A percentile compares a stretch with the other conserved stretches of the same genome.
phyloP scores from a whole-genome alignment of 768 basidiomycete species.

The Naganishia friedmannii region DNA sequence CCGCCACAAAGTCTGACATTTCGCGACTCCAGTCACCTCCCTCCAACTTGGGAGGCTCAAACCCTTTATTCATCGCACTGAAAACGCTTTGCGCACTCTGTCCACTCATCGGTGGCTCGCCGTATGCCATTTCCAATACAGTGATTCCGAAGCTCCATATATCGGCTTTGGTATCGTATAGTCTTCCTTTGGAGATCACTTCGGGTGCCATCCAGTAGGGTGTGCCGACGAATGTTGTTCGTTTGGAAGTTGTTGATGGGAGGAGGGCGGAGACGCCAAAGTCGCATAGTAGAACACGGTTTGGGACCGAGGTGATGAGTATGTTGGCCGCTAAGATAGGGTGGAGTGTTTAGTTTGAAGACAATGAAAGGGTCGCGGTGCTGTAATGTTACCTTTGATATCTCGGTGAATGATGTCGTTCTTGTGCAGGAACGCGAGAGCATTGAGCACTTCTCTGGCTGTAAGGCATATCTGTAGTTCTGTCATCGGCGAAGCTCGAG shows the following conservation, averaged over 20 bases:
- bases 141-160: constrained; percentile 98
- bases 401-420: constrained; percentile 94
- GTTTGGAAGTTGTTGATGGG: constrained; percentile 70
- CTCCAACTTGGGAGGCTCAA: constrained; percentile 70
- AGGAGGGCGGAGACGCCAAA: constrained; percentile 96
- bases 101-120: constrained; percentile 89
- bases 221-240: constrained; percentile 93
- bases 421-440: constrained; percentile 84
- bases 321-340: constrained; percentile 72
- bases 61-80: constrained; percentile 76
- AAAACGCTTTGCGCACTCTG: constrained; percentile 80
- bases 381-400: constrained; percentile 63
- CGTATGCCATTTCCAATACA: constrained; percentile 92
- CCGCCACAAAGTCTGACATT: constrained; percentile 80
- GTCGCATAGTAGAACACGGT: constrained; percentile 93
- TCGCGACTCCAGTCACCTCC: constrained; percentile 78
- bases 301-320: constrained; percentile 72
- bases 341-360: neutral
- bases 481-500: constrained; percentile 80
- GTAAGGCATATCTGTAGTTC: constrained; percentile 87
- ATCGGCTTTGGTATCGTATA: constrained; percentile 95
- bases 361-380: neutral
- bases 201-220: constrained; percentile 99
- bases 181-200: constrained; percentile 79
- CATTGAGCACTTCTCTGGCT: constrained; percentile 80